Evolutionary conservation across 2,329 filamentous ascomycete genomes (phyloP), one percentile per base, ranked within the genome.

Genomic region (Bipolaris gigantea): DNA sequence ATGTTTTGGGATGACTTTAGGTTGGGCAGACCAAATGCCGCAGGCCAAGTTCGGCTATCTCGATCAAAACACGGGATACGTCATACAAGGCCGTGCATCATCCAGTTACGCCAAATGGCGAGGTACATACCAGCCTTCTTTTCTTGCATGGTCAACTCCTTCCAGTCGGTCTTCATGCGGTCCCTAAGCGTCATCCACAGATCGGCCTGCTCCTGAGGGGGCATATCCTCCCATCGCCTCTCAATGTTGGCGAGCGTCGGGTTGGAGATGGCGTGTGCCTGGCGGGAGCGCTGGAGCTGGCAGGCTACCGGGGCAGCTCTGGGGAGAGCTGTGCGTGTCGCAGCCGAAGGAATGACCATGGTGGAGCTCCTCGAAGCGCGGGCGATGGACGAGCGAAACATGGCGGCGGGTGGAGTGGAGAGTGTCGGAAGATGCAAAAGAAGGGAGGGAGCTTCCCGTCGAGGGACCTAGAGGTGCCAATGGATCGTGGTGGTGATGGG

Each of bases 141-240:
- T 85, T 99, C 94, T 79, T 94, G 89, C 73, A 95, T 67, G 48
- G 94, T 97, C 81, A 99, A 82, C 75, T 97, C 91, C 74, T 88
- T 85, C 94, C 94, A 99, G 83, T 91, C 92, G 71, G 85, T 87
- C 89, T 96, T 97, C 94, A 99, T 99, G 75, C 94, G 89, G 81
- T 99, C 94, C 79, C 94, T 87, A 78, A 99, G 83, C 69, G 89
- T 83, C 94, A 99, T 99, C 94, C 94, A 99, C 71, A 99, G 83
- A 76, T 99, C 94, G 66, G 94, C 94, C 86, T 99, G 94, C 85
- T 99, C 94, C 84, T 96, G 92, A 63, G 94, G 91, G 56, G 93
- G 92, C 90, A 97, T 92, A 62, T 83, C 85, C 83, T 99, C 94
- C 94, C 94, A 99, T 83, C 94, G 85, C 88, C 96, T 97, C 87